Percentiles rank a stretch among this genome's conserved stretches.
These are phyloP conservation scores for Alternaria consortialis DNA, from an alignment of 2,329 filamentous ascomycete species.

Conservation along the genomic window DNA sequence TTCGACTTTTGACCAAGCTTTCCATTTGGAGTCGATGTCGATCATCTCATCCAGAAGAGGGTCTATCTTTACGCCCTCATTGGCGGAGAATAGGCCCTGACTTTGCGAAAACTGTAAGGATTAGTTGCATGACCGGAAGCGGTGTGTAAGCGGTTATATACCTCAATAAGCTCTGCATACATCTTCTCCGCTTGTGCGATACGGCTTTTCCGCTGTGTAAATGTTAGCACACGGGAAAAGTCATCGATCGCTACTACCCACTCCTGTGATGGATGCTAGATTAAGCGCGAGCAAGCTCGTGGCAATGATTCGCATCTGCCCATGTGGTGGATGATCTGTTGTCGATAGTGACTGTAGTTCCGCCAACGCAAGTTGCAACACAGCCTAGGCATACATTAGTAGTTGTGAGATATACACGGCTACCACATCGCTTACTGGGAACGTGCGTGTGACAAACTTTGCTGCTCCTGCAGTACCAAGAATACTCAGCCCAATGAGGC, in stretches of 20 bases:
- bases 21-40: conserved; percentile 60
- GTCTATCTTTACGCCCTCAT: conserved; percentile 49
- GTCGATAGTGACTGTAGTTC: conserved; percentile 56
- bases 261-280: conserved; percentile 60
- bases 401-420: not conserved
- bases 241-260: conserved; percentile 28
- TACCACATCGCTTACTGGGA: conserved; percentile 43
- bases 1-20: conserved; percentile 63
- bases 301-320: conserved; percentile 58
- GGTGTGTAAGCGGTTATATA: conserved; percentile 24
- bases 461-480: conserved; percentile 62
- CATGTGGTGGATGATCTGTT: conserved; percentile 51
- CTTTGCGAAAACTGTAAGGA: conserved; percentile 56
- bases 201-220: conserved; percentile 46
- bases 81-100: conserved; percentile 61
- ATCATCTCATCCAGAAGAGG: conserved; percentile 56
- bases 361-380: conserved; percentile 53
- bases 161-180: conserved; percentile 60
- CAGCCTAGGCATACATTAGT: conserved; percentile 27
- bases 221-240: conserved; percentile 15
- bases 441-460: conserved; percentile 59
- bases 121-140: conserved; percentile 16
- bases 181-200: conserved; percentile 62
- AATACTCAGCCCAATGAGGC: conserved; percentile 62
- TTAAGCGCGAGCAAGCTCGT: conserved; percentile 60